Evolutionary conservation across 179 eudicot genomes (phyloP).

Genomic region (Beta lomatogona): DNA sequence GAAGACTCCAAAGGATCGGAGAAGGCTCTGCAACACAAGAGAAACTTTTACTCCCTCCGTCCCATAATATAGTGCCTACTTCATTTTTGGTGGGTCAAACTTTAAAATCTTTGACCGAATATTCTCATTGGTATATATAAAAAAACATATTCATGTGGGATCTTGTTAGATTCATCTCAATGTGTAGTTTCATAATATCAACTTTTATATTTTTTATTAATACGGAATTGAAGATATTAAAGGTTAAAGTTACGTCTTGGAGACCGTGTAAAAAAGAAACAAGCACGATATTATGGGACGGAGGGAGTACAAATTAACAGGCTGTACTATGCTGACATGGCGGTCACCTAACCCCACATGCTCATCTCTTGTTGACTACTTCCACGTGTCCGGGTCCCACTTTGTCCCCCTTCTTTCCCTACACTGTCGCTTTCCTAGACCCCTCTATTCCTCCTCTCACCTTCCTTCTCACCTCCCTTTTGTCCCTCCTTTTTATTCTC

Average conservation of each 20-base stretch:
- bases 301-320: not conserved
- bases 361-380: slow-evolving; percentile 13
- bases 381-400: slow-evolving; percentile 46
- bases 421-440: slow-evolving; percentile 34
- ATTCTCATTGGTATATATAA: too few species aligned
- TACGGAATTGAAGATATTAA: too few species aligned
- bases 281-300: too few species aligned
- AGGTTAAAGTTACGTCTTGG: too few species aligned
- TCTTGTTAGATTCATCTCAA: too few species aligned
- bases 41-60: slow-evolving; percentile 34
- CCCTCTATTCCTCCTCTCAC: slow-evolving; percentile 30
- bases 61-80: too few species aligned
- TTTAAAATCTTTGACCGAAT: too few species aligned
- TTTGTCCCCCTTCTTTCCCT: slow-evolving; percentile 38
- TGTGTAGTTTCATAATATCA: too few species aligned
- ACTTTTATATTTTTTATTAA: too few species aligned
- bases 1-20: slow-evolving; percentile 35
- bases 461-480: slow-evolving; percentile 39
- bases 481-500: slow-evolving; percentile 29
- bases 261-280: too few species aligned
- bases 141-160: too few species aligned
- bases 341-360: slow-evolving; percentile 41
- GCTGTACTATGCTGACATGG: slow-evolving; percentile 42
- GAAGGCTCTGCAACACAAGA: slow-evolving; percentile 49
- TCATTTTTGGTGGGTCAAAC: too few species aligned